Evolutionary conservation across 2,329 filamentous ascomycete genomes (phyloP), one percentile per base, ranked within the genome.

Genomic region (Blastomyces percursus): DNA sequence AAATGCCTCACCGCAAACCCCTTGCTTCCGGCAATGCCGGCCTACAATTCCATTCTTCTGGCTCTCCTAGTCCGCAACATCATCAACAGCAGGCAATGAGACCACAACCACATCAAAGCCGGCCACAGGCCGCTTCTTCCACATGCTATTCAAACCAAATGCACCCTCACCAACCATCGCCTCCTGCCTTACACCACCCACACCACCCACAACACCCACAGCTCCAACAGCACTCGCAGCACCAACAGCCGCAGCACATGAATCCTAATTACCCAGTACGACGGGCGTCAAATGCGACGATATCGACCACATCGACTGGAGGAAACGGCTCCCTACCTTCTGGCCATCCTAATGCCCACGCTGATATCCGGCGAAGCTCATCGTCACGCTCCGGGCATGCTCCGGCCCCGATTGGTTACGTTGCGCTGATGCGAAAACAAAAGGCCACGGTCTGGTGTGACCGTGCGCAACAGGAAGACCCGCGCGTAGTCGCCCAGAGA

Each of bases 391-490:
- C 90, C 27, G 84, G 82, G 65, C 80, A 79, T 62, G 79, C 79
- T 19, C 83, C 84, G 65, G 79, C 79, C 16, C 83, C 84, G 65
- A 78, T 88, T n/a, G 87, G 91, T 67, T 99, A 99, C 75, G 94
- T 99, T 60, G 92, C 94, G 44, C 82, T 96, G n/a, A 87, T 99
- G 78, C 86, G 94, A 66, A 93, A 92, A 74, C 94, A 99, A 77
- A 97, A 97, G 75, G 94, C 91, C 40, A 99, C 94, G 0, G 94
- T 99, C 4, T 99, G 94, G 94, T 96, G 92, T 78, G 94, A 97
- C 73, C 88, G 92, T 61, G 84, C 93, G 11, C 94, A 99, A 74
- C 86, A 90, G 65, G 91, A 97, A 75, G 94, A 99, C 73, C 90
- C 93, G 0, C 84, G 91, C 59, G 79, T 94, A 63, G 79, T 88